Conservation (phyloP, 108 stramenopile genomes). For the Fragilaria radians region DNA sequence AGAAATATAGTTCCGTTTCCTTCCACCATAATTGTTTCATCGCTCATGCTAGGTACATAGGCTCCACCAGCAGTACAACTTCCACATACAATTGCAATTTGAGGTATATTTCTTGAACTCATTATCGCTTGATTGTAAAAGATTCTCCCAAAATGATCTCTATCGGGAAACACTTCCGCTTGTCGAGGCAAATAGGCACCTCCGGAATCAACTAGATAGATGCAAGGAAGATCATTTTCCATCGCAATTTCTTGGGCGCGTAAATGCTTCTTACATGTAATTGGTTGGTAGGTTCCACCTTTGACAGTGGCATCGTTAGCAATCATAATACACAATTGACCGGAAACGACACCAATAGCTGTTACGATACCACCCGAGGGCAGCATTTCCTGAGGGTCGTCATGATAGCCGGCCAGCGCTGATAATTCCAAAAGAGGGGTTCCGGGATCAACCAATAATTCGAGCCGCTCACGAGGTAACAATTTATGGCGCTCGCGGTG, state of each 20-base stretch:
- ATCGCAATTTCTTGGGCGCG: conserved; percentile 95
- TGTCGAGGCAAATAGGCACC: conserved; percentile 97
- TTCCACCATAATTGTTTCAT: conserved; percentile 94
- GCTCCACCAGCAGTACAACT: conserved; percentile 98
- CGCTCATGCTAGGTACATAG: conserved; percentile 97
- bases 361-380: conserved; percentile 94
- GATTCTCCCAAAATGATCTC: conserved; percentile 95
- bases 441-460: conserved; percentile 85
- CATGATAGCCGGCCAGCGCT: conserved; percentile 76
- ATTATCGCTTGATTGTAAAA: conserved; percentile 97
- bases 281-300: conserved; percentile 97
- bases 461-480: conserved; percentile 91
- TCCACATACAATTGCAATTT: conserved; percentile 95
- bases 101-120: conserved; percentile 83
- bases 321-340: conserved; percentile 89
- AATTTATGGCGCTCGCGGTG: conserved; percentile 86
- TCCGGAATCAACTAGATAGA: conserved; percentile 93
- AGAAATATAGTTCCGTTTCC: conserved; percentile 98
- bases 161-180: conserved; percentile 95
- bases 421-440: conserved; percentile 93
- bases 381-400: conserved; percentile 47
- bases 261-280: conserved; percentile 98
- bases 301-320: conserved; percentile 99
- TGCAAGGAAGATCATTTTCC: conserved; percentile 92
- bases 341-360: conserved; percentile 90